Conservation (phyloP, 129 eudicot species). For the Cynara cardunculus region DNA sequence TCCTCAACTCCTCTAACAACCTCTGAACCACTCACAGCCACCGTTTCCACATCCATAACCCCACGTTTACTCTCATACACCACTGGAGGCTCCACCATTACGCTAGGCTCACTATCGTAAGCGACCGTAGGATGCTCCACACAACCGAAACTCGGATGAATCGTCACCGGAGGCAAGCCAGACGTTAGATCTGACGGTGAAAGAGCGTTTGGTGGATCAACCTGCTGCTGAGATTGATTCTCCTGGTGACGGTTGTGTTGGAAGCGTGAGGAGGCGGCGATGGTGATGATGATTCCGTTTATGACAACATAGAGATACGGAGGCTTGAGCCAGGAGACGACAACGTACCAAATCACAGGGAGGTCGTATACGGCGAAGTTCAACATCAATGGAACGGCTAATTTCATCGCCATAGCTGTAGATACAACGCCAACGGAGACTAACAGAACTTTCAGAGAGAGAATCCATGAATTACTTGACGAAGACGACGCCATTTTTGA, state of each 20-base stretch:
- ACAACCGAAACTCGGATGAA: not conserved
- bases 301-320: conserved; percentile 69
- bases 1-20: conserved; percentile 11
- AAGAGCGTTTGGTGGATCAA: not conserved
- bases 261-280: conserved; percentile 57
- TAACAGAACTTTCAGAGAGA: conserved; percentile 40
- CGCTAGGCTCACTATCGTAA: not conserved
- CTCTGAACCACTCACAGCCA: conserved; percentile 11
- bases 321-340: conserved; percentile 55
- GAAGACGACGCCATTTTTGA: conserved; percentile 26
- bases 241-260: conserved; percentile 24
- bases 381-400: conserved; percentile 36
- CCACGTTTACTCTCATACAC: conserved; percentile 16
- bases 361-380: conserved; percentile 30
- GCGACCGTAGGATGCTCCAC: conserved; percentile 3
- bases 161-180: conserved; percentile 13
- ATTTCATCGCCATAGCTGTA: conserved; percentile 32
- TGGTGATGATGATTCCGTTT: conserved; percentile 72
- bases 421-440: conserved; percentile 43
- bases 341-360: conserved; percentile 42
- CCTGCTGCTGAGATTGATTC: conserved; percentile 17
- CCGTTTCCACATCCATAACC: conserved; percentile 23
- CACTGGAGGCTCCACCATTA: conserved; percentile 17
- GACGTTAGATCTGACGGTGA: conserved; percentile 27
- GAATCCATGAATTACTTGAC: conserved; percentile 19